A percentile compares a stretch with the other conserved stretches of the same genome.
These are phyloP conservation scores for Quercus ilex DNA, from an alignment of 306 rosid species.

Conservation along the genomic window DNA sequence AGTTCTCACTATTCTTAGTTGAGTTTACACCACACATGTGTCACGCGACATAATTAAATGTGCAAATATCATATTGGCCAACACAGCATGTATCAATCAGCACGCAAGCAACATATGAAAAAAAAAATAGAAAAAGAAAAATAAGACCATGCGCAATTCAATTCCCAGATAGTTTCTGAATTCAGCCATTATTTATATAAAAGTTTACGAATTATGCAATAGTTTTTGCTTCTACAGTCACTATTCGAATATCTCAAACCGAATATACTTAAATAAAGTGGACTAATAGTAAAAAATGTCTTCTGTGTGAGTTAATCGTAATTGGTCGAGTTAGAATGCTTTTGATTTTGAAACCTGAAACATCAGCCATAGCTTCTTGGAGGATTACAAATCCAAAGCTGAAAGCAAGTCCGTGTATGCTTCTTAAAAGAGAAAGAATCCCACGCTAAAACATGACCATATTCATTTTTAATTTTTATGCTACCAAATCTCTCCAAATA, in stretches of 20 bases:
- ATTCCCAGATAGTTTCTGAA: neutral
- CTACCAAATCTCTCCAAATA: neutral
- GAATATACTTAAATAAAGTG: no score
- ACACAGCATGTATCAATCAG: neutral
- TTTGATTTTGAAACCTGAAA: neutral
- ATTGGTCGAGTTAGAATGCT: neutral
- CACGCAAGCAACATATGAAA: neutral
- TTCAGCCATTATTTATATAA: neutral
- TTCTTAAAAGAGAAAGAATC: neutral
- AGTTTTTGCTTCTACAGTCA: neutral
- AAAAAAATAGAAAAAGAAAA: neutral
- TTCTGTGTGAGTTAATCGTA: no score
- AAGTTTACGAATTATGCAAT: neutral
- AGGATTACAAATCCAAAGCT: neutral
- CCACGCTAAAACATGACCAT: neutral
- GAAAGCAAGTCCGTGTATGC: neutral
- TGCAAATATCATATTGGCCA: neutral
- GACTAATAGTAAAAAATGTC: no score
- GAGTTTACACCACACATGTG: neutral
- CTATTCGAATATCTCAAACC: no score
- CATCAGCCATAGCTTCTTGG: neutral
- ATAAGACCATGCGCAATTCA: neutral
- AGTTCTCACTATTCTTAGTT: neutral
- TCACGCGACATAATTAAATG: neutral
- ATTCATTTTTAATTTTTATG: neutral